Base-by-base conservation (phyloP, 306 rosid genomes). In the Prinsepia uniflora region DNA sequence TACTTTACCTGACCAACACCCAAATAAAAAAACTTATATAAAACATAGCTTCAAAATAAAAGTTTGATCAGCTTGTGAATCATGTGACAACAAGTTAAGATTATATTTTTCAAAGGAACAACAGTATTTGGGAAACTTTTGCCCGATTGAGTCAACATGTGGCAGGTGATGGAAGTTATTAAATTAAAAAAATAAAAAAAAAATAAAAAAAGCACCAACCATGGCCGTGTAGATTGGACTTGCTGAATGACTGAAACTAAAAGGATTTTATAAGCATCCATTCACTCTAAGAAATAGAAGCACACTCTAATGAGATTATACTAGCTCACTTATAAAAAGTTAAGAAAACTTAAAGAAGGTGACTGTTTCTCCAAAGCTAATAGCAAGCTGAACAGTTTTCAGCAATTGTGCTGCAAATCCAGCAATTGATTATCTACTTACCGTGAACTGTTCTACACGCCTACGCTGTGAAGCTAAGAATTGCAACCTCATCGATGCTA, bases 391-490 rank as follows among this genome's bases (percentile, higher is more conserved):
- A 70, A 53, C 24, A 53, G 63, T 50, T 60, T 56, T 73, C 18
- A 42, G 54, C 60, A 19, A 7, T 42, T 10, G 20, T 57, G 2
- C 11, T 30, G 36, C 36, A 30, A 30, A 30, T 2, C 36, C 36
- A 20, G 67, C 57, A 50, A 20, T 55, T 68, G 63, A 71, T 42
- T 2, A 67, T 65, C 63, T 36, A 71, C 99, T 80, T 72, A 95
- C 99, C 34, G 91, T 89, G 79, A 91, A 95, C 78, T 95, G 96
- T 70, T 95, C 96, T 14, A 81, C 96, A 53, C 93, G 87, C 81
- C 91, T 81, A 54, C 75, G 85, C 56, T 91, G 89, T 12, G 96
- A 78, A 44, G 96, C 96, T 82, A 95, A 79, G 92, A 86, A 95
- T 65, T 66, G 83, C 82, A 87, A 79, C 70, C 99, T 86, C 97